Evolutionary conservation across 169 alveolate species (phyloP).

Genomic region (Perkinsus chesapeaki): DNA sequence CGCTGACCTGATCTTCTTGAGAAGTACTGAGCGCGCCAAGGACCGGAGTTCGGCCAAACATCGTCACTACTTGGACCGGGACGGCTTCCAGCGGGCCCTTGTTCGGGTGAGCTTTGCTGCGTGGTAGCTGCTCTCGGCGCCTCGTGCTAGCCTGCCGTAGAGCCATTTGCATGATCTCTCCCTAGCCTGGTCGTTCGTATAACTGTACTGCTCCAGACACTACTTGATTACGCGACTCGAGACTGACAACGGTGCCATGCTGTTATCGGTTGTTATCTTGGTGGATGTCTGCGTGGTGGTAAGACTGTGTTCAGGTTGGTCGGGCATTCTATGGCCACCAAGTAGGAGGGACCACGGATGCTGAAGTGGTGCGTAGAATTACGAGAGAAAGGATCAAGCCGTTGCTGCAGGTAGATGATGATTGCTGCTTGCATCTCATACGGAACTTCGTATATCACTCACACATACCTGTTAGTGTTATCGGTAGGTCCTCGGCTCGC

Average conservation of each 20-base stretch:
- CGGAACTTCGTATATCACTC: too few relatives aligned
- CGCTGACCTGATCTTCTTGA: background rate
- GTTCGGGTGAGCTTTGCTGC: background rate
- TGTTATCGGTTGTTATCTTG: too few relatives aligned
- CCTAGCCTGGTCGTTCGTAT: too few relatives aligned
- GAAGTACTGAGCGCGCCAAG: background rate
- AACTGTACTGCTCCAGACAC: too few relatives aligned
- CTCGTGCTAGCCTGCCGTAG: too few relatives aligned
- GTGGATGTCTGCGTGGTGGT: too few relatives aligned
- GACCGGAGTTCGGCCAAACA: background rate
- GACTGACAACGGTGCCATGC: too few relatives aligned
- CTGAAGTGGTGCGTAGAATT: background rate
- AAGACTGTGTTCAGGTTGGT: background rate
- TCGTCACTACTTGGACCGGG: background rate
- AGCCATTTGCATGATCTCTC: too few relatives aligned
- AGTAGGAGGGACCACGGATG: background rate
- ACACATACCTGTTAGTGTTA: too few relatives aligned
- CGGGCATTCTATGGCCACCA: background rate
- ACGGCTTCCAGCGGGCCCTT: conserved; percentile 1
- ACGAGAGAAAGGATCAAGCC: background rate
- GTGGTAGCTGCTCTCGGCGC: too few relatives aligned
- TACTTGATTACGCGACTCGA: too few relatives aligned
- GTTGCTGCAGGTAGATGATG: background rate
- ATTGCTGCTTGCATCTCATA: too few relatives aligned
- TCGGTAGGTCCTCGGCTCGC: background rate